A percentile compares a stretch with the other conserved stretches of the same genome.
Conservation (phyloP, 2,329 filamentous ascomycete genomes). For the Cyclaneusma minus region DNA sequence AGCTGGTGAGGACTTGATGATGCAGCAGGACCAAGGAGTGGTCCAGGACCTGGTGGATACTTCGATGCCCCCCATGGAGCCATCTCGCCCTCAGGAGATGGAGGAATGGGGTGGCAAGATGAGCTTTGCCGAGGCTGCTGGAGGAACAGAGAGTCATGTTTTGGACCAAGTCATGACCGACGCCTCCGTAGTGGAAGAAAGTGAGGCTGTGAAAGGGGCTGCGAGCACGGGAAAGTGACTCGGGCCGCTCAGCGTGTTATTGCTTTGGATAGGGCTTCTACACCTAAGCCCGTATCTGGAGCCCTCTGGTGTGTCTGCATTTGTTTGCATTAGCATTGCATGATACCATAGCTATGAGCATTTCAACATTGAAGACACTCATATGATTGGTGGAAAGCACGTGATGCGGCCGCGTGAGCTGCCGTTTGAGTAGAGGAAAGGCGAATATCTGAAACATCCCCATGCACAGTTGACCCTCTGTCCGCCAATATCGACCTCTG, state of each 20-base stretch:
- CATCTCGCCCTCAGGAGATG: too few relatives aligned
- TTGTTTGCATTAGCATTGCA: not conserved
- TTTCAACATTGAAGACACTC: not conserved
- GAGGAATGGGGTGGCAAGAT: too few relatives aligned
- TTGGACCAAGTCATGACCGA: not conserved
- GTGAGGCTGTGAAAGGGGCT: not conserved
- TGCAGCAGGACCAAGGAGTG: too few relatives aligned
- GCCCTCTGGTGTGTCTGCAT: not conserved
- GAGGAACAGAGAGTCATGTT: not conserved
- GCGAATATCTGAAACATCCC: too few relatives aligned
- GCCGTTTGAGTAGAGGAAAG: too few relatives aligned
- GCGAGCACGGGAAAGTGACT: not conserved
- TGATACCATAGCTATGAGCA: not conserved
- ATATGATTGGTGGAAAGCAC: not conserved
- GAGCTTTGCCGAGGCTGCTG: too few relatives aligned
- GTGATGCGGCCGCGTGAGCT: too few relatives aligned
- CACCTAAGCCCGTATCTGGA: not conserved
- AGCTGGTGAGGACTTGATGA: too few relatives aligned
- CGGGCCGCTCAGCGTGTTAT: not conserved
- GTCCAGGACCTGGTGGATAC: too few relatives aligned
- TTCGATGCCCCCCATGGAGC: too few relatives aligned
- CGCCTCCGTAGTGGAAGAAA: not conserved
- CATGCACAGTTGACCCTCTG: too few relatives aligned
- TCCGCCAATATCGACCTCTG: too few relatives aligned
- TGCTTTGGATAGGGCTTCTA: not conserved